Conservation (phyloP, 192 early-diverging fungal species). For the Physocladia obscura region DNA sequence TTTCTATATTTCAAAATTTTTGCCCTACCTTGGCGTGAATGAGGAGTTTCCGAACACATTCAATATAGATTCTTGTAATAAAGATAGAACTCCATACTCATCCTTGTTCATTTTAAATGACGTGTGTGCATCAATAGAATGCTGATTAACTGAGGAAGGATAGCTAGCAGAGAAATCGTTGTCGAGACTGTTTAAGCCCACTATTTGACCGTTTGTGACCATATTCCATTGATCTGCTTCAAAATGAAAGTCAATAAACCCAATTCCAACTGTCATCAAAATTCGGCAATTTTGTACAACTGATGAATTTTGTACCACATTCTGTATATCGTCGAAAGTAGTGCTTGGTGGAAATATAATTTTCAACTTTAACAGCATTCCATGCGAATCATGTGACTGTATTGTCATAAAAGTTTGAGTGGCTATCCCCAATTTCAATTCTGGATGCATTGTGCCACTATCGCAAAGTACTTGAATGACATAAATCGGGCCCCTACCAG, state of each 20-base stretch:
- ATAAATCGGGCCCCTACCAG: conserved; percentile 12
- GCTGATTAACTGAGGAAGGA: neutral
- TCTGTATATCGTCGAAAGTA: conserved; percentile 2
- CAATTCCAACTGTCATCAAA: neutral
- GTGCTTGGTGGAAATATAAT: conserved; percentile 10
- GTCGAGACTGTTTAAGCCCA: neutral
- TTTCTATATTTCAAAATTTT: too few relatives aligned
- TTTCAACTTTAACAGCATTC: neutral
- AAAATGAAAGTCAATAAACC: neutral
- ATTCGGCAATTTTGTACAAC: conserved; percentile 2
- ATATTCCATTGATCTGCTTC: conserved; percentile 20
- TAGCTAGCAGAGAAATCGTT: neutral
- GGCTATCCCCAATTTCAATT: neutral
- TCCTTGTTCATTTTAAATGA: neutral
- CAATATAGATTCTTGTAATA: neutral
- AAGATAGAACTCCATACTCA: neutral
- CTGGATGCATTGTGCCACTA: neutral
- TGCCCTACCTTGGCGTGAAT: too few relatives aligned
- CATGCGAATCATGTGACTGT: neutral
- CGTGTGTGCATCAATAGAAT: neutral
- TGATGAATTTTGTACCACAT: neutral
- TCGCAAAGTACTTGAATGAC: conserved; percentile 18
- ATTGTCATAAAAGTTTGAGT: neutral
- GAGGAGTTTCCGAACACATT: too few relatives aligned
- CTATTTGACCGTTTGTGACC: conserved; percentile 9